A percentile compares a stretch with the other conserved stretches of the same genome.
Conservation (phyloP, 2,329 filamentous ascomycete species). For the Diaporthe sp. region DNA sequence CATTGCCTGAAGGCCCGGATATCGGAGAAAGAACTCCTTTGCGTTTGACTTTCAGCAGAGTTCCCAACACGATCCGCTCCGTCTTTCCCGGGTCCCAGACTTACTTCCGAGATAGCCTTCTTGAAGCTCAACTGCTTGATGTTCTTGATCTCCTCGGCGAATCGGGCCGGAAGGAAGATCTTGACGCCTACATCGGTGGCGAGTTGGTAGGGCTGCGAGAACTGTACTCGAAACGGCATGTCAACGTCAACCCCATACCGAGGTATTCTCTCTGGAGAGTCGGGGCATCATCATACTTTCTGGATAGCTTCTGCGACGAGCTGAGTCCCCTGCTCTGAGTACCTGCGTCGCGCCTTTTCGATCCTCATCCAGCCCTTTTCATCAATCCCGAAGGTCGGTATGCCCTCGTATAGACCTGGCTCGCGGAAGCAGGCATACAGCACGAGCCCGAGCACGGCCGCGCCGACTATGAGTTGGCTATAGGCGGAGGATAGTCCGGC, state of each 20-base stretch:
- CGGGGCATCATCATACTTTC: background rate
- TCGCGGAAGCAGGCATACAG: constrained; percentile 12
- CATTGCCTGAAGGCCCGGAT: constrained; percentile 6
- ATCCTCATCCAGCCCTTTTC: constrained; percentile 28
- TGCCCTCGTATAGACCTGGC: constrained; percentile 6
- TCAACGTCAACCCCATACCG: background rate
- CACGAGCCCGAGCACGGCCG: background rate
- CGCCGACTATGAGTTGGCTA: background rate
- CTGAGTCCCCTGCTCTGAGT: constrained; percentile 9
- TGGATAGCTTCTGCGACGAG: constrained; percentile 16
- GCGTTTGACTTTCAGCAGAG: background rate
- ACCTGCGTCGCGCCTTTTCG: constrained; percentile 13
- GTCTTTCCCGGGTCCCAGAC: background rate
- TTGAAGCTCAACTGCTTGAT: constrained; percentile 29
- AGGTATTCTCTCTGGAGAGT: background rate
- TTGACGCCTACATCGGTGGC: constrained; percentile 31
- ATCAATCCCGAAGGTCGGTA: constrained; percentile 22
- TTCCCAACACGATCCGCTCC: background rate
- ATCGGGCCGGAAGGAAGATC: constrained; percentile 28
- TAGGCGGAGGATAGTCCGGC: constrained; percentile 6
- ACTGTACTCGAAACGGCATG: background rate
- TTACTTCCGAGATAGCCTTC: background rate
- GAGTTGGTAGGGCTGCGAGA: constrained; percentile 27
- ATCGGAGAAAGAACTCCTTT: constrained; percentile 14
- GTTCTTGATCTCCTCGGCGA: constrained; percentile 35